Evolutionary conservation across 805 yeast species (phyloP).

Genomic region (Ogataea dorogensis): DNA sequence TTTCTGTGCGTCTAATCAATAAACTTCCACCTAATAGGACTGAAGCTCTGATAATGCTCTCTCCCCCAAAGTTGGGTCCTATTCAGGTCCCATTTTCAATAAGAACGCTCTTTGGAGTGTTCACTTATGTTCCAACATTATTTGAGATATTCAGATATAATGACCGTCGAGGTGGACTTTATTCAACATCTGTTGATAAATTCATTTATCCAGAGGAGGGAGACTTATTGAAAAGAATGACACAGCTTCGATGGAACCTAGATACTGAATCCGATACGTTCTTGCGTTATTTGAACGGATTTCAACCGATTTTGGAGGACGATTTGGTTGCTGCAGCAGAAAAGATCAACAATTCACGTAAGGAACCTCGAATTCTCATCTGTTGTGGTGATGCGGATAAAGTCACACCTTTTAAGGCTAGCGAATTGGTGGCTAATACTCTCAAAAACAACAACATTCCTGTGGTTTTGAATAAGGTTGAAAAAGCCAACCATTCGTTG

Average conservation of each 20-base stretch:
- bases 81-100: conserved; percentile 19
- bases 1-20: conserved; percentile 41
- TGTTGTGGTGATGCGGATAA: conserved; percentile 59
- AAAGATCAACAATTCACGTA: conserved; percentile 35
- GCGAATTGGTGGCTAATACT: conserved; percentile 33
- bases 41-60: conserved; percentile 46
- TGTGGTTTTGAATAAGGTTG: conserved; percentile 38
- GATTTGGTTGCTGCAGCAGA: conserved; percentile 45
- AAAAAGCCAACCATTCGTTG: conserved; percentile 63
- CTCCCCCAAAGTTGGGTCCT: conserved; percentile 41
- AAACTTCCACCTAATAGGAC: conserved; percentile 39
- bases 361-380: conserved; percentile 46
- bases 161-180: conserved; percentile 63
- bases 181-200: conserved; percentile 57
- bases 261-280: conserved; percentile 57
- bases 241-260: conserved; percentile 70
- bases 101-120: conserved; percentile 29
- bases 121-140: conserved; percentile 41
- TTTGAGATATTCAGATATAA: conserved; percentile 55
- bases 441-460: conserved; percentile 31
- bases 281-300: conserved; percentile 52
- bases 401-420: conserved; percentile 46
- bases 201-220: conserved; percentile 41
- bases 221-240: conserved; percentile 40
- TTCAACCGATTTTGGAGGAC: conserved; percentile 39